Conservation (phyloP, 106 monocot genomes). For the Chionographis japonica region DNA sequence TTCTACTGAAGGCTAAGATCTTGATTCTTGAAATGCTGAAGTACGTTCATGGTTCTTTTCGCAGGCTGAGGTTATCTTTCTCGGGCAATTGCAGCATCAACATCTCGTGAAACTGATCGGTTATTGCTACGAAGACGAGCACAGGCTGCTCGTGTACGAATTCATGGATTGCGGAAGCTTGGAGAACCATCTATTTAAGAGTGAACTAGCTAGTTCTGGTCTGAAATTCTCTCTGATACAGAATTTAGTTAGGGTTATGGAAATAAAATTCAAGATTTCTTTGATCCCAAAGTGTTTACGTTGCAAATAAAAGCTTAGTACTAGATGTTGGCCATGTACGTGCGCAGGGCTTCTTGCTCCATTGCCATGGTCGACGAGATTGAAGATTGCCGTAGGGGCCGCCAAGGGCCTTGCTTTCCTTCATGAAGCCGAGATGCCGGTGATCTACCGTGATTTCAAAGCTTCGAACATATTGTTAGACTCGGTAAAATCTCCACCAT, state of each 20-base stretch:
- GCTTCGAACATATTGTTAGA: slow-evolving; percentile 78
- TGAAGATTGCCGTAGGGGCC: slow-evolving; percentile 69
- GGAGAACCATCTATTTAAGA: slow-evolving; percentile 27
- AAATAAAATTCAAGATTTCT: too few relatives aligned
- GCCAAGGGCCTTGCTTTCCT: slow-evolving; percentile 78
- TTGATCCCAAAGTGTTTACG: too few relatives aligned
- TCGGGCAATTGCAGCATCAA: slow-evolving; percentile 22
- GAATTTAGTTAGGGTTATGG: too few relatives aligned
- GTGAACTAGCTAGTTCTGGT: slow-evolving; percentile 5
- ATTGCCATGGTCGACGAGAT: slow-evolving; percentile 62
- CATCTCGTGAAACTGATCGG: slow-evolving; percentile 32
- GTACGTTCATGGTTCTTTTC: too few relatives aligned
- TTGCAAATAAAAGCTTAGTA: too few relatives aligned
- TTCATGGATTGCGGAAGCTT: slow-evolving; percentile 23
- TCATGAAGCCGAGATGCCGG: slow-evolving; percentile 63
- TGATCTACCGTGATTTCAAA: slow-evolving; percentile 85
- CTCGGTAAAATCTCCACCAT: slow-evolving; percentile 25
- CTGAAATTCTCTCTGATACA: too few relatives aligned
- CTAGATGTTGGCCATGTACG: not conserved
- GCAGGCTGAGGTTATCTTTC: slow-evolving; percentile 33
- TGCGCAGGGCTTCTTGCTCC: slow-evolving; percentile 16
- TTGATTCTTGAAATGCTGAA: too few relatives aligned
- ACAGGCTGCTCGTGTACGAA: slow-evolving; percentile 29
- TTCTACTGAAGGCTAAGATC: too few relatives aligned
- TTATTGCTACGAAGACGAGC: slow-evolving; percentile 31